Evolutionary conservation across 177 flowering plant species (phyloP), one percentile per base, ranked within the genome.

Genomic region (Vitis hybrid): DNA sequence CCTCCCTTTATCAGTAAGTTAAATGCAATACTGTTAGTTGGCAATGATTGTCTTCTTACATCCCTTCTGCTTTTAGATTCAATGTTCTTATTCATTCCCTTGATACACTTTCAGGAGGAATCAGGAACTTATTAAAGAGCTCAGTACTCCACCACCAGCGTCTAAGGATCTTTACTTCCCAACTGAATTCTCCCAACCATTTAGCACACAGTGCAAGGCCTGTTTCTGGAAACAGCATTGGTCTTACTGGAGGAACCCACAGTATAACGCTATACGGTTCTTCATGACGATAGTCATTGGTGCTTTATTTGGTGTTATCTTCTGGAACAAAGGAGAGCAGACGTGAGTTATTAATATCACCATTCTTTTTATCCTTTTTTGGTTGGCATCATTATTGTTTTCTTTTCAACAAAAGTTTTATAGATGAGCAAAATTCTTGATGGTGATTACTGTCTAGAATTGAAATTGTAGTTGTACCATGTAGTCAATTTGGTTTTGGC

Each of bases 231-330:
- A 92, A 72, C 94, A 89, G 55, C 71, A 84, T 50, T 78, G 83
- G 89, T 92, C 97, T 39, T 89, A 92, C 70, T 92, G 97, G 97
- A 88, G 89, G 66, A 78, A 92, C 70, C 84, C 96, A 53, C 81
- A 77, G 61, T 90, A 90, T 64, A 89, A 87, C 68, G 86, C 84
- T 55, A 67, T 83, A 31, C 83, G 96, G 12, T 82, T 89, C 60
- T 68, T 86, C 62, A 84, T 86, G 87, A 89, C 97, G 3, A 64
- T 76, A 10, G 61, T 74, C n/a, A 78, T 85, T 58, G 97, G 94
- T 11, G 0, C 79, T 60, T 20, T 89, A 13, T 90, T 92, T 63
- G 97, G 97, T 60, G 70, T 82, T 58, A 84, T 90, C 70, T 92
- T 89, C 76, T 90, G 89, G 91, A 26, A 82, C 68, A 84, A 83